These are phyloP conservation scores for Lasiosphaeria miniovina DNA, from an alignment of 495 filamentous ascomycete species.

Conservation along the genomic window DNA sequence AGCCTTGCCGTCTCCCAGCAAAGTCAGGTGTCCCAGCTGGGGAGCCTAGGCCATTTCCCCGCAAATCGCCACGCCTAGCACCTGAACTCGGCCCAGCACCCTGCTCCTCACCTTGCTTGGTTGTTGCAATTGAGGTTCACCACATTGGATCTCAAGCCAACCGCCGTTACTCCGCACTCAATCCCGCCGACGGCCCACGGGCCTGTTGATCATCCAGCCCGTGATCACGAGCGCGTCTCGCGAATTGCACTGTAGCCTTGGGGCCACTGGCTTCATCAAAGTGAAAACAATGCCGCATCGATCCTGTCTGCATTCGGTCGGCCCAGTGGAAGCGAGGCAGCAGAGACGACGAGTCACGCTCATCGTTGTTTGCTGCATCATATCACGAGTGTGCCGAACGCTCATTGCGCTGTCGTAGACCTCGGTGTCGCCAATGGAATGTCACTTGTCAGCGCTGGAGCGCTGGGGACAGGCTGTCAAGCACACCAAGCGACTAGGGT, in stretches of 20 bases:
- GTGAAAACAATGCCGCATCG: conserved; percentile 17
- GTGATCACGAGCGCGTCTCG: conserved; percentile 25
- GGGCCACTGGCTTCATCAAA: conserved; percentile 16
- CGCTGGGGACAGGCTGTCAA: too few species aligned
- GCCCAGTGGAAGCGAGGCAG: conserved; percentile 1
- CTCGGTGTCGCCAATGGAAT: conserved; percentile 14
- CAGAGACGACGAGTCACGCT: conserved; percentile 7
- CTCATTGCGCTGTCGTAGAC: conserved; percentile 6
- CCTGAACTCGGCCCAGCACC: conserved; percentile 3
- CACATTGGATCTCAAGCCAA: conserved; percentile 1
- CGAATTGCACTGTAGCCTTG: not conserved
- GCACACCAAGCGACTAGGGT: not conserved
- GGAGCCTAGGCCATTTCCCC: conserved; percentile 28
- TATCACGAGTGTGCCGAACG: not conserved
- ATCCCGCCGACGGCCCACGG: conserved; percentile 16
- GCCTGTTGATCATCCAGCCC: conserved; percentile 14
- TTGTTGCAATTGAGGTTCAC: not conserved
- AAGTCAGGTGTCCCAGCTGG: conserved; percentile 30
- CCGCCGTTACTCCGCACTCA: conserved; percentile 21
- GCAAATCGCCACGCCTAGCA: conserved; percentile 28
- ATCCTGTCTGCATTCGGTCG: conserved; percentile 12
- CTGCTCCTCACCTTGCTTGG: not conserved
- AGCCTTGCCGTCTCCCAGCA: conserved; percentile 29
- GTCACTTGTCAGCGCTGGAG: not conserved
- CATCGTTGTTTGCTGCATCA: not conserved